Base-by-base conservation (phyloP, 2,329 filamentous ascomycete genomes). In the Aspergillus fijiensis region DNA sequence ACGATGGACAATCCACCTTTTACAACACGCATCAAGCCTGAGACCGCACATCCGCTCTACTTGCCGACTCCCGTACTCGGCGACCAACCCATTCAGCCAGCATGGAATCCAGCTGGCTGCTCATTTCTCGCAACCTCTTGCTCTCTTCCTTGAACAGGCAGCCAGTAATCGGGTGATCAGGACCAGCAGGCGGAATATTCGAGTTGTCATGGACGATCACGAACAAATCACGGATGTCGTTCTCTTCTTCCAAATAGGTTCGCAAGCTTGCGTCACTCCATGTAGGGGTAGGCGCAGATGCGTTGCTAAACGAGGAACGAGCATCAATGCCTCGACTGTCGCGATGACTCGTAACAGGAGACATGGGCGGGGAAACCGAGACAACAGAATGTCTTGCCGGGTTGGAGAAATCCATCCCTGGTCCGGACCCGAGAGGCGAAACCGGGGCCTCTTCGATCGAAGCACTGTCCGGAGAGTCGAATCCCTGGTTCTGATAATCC, bases 201-300 rank as follows among this genome's bases (percentile, higher is more conserved):
- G 87, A 90, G 74, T 93, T 96, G 77, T 98, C 93, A 72, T 96
- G 93, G 29, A 99, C 92, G 62, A 99, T 90, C 42, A 93, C 85
- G 55, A 98, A 83, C 72, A 98, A 85, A 73, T 99, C 94, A 54
- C 91, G 87, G 66, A 99, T 92, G 64, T 96, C 92, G 35, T 88
- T 88, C 62, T 91, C 87, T 67, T 95, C 92, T 66, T 98, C 94
- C 69, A 98, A 89, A 77, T 97, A 99, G 14, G 90, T 89, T 61
- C 92, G 87, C 29, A 99, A 84, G 68, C 87, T 91, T 58, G 87
- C 83, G 74, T 98, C 94, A 63, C 92, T 94, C 95, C 95, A 99
- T 0, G 87, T 85, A 27, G 88, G 83, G 21, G 84, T 83, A 16
- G 70, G 69, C 29, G 84, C 80, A 25, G 84, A 82, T 29, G 85